phyloP scores from a whole-genome alignment of 345 rosid genomes.

The Salix brachista region DNA sequence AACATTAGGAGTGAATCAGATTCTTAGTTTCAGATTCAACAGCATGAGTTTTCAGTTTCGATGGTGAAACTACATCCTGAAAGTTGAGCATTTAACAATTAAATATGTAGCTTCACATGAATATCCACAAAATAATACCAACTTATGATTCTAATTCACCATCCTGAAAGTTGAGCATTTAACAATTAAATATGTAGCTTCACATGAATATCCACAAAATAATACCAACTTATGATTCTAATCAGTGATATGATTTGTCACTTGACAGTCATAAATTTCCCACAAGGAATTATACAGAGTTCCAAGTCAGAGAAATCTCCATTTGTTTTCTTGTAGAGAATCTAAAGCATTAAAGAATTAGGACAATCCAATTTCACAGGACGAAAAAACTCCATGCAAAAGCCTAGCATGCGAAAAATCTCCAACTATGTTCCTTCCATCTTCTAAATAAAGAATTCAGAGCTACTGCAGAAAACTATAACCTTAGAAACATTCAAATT shows the following conservation, averaged over 20 bases:
- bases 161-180: background rate
- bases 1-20: background rate
- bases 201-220: background rate
- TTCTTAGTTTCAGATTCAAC: background rate
- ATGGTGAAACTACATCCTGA: background rate
- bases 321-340: background rate
- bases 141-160: background rate
- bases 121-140: background rate
- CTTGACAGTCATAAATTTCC: background rate
- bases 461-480: background rate
- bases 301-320: background rate
- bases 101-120: background rate
- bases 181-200: background rate
- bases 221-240: background rate
- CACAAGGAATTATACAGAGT: background rate
- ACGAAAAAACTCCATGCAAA: background rate
- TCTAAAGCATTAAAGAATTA: background rate
- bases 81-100: background rate
- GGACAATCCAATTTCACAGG: background rate
- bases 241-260: background rate
- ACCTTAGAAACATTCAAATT: background rate
- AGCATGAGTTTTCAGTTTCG: background rate
- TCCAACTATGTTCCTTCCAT: background rate
- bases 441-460: conserved; percentile 1
- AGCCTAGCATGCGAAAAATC: background rate